Conservation (phyloP, 768 basidiomycete species). For the Pisolithus tinctorius region DNA sequence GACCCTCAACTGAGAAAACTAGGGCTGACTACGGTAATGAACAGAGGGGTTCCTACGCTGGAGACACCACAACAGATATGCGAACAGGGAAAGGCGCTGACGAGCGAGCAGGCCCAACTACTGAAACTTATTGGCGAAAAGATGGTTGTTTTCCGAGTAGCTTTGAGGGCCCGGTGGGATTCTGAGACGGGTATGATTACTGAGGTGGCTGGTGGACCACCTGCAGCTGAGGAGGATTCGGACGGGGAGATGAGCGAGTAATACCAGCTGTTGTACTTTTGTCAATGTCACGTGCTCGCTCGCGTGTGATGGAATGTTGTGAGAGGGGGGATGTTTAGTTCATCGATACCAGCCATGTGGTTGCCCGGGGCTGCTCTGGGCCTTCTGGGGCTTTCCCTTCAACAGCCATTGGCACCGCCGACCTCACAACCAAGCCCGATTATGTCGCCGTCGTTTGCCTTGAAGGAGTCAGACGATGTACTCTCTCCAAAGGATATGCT, state of each 20-base stretch:
- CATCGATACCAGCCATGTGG: constrained; percentile 33
- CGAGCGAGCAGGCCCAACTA: constrained; percentile 84
- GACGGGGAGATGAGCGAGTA: constrained; percentile 50
- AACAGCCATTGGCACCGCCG: constrained; percentile 35
- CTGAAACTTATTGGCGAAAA: constrained; percentile 86
- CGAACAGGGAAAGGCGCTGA: constrained; percentile 71
- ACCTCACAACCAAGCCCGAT: constrained; percentile 1
- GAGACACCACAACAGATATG: constrained; percentile 78
- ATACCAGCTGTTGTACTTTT: constrained; percentile 4
- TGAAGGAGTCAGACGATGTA: constrained; percentile 52
- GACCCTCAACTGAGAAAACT: constrained; percentile 94
- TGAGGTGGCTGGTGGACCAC: constrained; percentile 42
- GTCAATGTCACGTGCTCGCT: too few relatives aligned
- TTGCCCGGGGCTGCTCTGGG: constrained; percentile 34
- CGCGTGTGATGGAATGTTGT: too few relatives aligned
- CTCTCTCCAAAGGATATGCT: constrained; percentile 72
- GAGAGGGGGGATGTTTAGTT: too few relatives aligned
- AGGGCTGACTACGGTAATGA: constrained; percentile 79
- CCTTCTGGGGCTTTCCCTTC: constrained; percentile 49
- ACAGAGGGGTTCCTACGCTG: constrained; percentile 83
- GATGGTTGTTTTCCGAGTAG: constrained; percentile 80
- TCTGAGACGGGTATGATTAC: constrained; percentile 58
- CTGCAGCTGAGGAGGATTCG: constrained; percentile 29
- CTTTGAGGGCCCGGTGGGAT: constrained; percentile 68
- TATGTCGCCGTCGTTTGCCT: constrained; percentile 38